phyloP scores from a whole-genome alignment of 129 eudicot genomes.

The Escallonia herrerae region DNA sequence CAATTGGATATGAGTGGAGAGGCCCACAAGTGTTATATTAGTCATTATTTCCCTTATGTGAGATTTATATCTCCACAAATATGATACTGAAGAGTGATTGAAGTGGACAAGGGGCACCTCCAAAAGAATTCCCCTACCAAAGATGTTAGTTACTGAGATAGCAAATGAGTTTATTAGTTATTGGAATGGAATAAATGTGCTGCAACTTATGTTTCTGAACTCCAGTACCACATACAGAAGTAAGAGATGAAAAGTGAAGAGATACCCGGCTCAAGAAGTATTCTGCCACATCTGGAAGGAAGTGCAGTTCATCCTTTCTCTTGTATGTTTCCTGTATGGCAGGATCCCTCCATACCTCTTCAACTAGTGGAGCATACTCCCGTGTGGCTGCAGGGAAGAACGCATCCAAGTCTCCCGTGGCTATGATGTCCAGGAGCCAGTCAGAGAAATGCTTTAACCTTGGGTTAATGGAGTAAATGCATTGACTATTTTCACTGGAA shows the following conservation, averaged over 20 bases:
- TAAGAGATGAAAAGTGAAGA: not conserved
- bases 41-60: no score
- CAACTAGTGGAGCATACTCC: slow-evolving; percentile 93
- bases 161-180: no score
- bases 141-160: no score
- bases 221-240: not conserved
- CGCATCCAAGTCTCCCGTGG: slow-evolving; percentile 95
- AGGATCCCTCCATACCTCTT: slow-evolving; percentile 98
- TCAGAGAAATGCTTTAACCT: slow-evolving; percentile 90
- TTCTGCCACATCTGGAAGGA: slow-evolving; percentile 91
- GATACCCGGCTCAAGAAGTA: slow-evolving; percentile 81
- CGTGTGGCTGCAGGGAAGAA: slow-evolving; percentile 98
- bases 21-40: no score
- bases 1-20: no score
- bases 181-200: no score
- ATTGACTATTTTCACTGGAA: slow-evolving; percentile 35
- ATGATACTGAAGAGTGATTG: no score
- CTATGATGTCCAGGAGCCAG: slow-evolving; percentile 95
- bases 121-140: no score
- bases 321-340: slow-evolving; percentile 87
- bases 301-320: slow-evolving; percentile 81
- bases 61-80: no score
- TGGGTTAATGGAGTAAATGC: slow-evolving; percentile 64
- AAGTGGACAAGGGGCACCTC: no score
- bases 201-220: no score